These are phyloP conservation scores for Nicotiana rustica DNA, from an alignment of 305 asterid species.

Conservation along the genomic window DNA sequence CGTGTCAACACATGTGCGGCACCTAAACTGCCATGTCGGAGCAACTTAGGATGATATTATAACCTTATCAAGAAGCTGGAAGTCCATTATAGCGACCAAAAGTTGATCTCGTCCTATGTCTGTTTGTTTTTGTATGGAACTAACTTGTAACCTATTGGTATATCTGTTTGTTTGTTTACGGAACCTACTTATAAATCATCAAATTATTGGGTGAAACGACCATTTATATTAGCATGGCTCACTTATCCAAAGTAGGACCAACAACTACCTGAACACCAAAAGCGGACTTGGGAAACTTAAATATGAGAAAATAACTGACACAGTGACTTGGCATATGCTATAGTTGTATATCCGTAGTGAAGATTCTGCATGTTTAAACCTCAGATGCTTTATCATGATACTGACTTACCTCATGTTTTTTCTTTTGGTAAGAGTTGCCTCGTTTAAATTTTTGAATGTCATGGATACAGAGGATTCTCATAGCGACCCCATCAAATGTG, in stretches of 20 bases:
- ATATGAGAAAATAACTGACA: conserved; percentile 2
- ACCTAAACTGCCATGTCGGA: too few relatives aligned
- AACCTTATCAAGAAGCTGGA: background rate
- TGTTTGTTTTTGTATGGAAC: background rate
- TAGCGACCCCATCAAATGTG: background rate
- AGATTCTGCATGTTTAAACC: background rate
- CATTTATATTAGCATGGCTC: background rate
- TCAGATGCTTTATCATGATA: conserved; percentile 22
- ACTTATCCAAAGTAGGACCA: background rate
- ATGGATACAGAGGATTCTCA: background rate
- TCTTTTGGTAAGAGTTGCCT: background rate
- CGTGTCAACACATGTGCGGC: too few relatives aligned
- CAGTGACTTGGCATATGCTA: background rate
- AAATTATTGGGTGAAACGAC: background rate
- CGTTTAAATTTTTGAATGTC: background rate
- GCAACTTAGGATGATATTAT: background rate
- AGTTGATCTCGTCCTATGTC: background rate
- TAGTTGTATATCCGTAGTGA: background rate
- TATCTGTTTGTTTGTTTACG: background rate
- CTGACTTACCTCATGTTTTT: background rate
- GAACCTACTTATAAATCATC: background rate
- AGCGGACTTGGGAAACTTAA: background rate
- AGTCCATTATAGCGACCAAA: background rate
- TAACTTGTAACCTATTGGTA: background rate
- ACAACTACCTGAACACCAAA: background rate